Conservation (phyloP, 805 yeast genomes). For the Nakazawaea peltata region DNA sequence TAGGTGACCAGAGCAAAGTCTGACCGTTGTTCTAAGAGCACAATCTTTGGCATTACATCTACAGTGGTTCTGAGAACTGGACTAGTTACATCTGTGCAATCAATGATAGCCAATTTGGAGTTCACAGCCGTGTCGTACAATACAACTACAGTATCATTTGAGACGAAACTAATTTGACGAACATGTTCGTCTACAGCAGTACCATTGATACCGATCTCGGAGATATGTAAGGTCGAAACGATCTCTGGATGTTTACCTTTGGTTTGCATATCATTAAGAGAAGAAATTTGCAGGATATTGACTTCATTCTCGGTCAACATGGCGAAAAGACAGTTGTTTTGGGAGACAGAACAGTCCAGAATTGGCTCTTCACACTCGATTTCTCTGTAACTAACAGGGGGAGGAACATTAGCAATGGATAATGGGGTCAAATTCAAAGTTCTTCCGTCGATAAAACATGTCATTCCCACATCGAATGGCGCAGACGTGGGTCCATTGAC, state of each 20-base stretch:
- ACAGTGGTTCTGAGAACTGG: conserved; percentile 34
- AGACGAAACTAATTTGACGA: conserved; percentile 58
- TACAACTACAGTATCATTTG: conserved; percentile 38
- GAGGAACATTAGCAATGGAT: conserved; percentile 83
- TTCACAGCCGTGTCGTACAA: conserved; percentile 44
- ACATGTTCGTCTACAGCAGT: conserved; percentile 33
- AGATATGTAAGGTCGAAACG: conserved; percentile 22
- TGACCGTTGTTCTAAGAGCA: conserved; percentile 46
- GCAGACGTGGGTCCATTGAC: conserved; percentile 60
- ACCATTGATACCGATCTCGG: conserved; percentile 26
- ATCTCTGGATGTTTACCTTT: conserved; percentile 46
- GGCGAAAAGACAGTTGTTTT: conserved; percentile 51
- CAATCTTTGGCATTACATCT: conserved; percentile 41
- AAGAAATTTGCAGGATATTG: conserved; percentile 39
- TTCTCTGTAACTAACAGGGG: conserved; percentile 78
- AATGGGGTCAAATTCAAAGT: conserved; percentile 73
- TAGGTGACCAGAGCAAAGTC: conserved; percentile 45
- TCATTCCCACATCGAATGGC: conserved; percentile 72
- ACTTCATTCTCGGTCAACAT: conserved; percentile 41
- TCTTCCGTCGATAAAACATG: conserved; percentile 72
- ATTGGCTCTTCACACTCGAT: conserved; percentile 48
- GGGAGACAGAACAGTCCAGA: conserved; percentile 55
- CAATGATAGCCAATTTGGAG: conserved; percentile 45
- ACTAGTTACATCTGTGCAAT: conserved; percentile 31
- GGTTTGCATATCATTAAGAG: conserved; percentile 32